phyloP scores from a whole-genome alignment of 352 stramenopile species.

The Phytophthora boehmeriae region DNA sequence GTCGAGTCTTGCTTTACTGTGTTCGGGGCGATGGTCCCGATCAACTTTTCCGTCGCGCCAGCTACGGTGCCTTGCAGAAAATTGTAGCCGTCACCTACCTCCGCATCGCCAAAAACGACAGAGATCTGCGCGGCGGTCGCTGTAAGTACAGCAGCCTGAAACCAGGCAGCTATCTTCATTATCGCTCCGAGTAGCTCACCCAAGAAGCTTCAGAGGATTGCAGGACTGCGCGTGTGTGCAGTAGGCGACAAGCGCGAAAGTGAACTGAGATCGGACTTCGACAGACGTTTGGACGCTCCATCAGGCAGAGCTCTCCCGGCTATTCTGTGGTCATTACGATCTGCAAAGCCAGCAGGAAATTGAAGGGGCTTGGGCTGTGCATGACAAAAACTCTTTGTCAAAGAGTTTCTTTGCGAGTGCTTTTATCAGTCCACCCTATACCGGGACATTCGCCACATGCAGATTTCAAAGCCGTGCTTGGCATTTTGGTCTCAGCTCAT shows the following conservation, averaged over 20 bases:
- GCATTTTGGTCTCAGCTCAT: too few species aligned
- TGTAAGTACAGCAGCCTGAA: neutral
- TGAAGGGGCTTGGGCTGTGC: neutral
- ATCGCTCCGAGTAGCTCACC: neutral
- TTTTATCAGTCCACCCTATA: too few species aligned
- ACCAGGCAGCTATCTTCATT: neutral
- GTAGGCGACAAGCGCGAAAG: conserved; percentile 3
- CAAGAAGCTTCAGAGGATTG: neutral
- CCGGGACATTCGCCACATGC: too few species aligned
- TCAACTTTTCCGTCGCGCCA: neutral
- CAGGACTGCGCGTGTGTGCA: conserved; percentile 1
- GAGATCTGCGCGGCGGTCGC: neutral
- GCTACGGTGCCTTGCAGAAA: neutral
- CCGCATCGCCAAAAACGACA: neutral
- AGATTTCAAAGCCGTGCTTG: too few species aligned
- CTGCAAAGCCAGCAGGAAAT: neutral
- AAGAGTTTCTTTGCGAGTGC: too few species aligned
- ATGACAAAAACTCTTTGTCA: too few species aligned
- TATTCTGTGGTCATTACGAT: neutral
- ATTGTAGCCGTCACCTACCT: conserved; percentile 1
- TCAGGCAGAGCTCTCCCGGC: neutral
- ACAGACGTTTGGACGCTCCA: neutral
- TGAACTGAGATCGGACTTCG: neutral
- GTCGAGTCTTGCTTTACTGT: neutral
- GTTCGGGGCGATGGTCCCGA: neutral